Percentiles rank a stretch among this genome's conserved stretches.
Conservation (phyloP, 345 rosid genomes). For the Pistacia vera region DNA sequence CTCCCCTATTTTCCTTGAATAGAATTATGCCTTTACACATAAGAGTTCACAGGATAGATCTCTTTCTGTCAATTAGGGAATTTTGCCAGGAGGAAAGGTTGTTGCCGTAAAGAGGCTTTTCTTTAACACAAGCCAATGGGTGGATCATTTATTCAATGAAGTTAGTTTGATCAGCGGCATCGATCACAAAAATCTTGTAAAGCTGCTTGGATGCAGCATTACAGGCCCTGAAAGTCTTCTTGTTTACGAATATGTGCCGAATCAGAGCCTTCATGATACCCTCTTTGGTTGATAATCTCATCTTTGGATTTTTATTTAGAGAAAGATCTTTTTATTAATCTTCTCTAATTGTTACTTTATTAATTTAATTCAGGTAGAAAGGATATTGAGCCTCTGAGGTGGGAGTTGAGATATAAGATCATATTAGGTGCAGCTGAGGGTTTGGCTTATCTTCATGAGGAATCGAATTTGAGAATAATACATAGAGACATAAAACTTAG, state of each 20-base stretch:
- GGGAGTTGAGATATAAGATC: constrained; percentile 63
- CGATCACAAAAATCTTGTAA: constrained; percentile 80
- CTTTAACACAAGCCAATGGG: constrained; percentile 93
- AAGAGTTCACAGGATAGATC: neutral
- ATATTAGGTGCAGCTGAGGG: constrained; percentile 81
- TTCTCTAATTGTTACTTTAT: neutral
- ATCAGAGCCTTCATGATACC: constrained; percentile 72
- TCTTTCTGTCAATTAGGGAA: constrained; percentile 47
- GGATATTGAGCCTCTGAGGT: constrained; percentile 46
- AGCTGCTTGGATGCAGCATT: constrained; percentile 84
- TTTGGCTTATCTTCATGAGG: constrained; percentile 80
- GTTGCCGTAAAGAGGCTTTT: constrained; percentile 90
- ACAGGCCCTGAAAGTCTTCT: constrained; percentile 92
- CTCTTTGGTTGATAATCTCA: constrained; percentile 50
- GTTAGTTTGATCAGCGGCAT: constrained; percentile 80
- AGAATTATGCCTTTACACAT: neutral
- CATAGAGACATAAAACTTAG: constrained; percentile 89
- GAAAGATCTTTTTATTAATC: neutral
- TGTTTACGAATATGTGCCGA: constrained; percentile 77
- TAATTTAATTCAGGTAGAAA: constrained; percentile 44
- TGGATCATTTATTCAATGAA: constrained; percentile 94
- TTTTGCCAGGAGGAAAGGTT: constrained; percentile 56
- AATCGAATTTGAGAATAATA: constrained; percentile 69
- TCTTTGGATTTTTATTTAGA: constrained; percentile 3
- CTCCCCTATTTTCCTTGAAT: neutral